A percentile compares a stretch with the other conserved stretches of the same genome.
Evolutionary conservation across 768 basidiomycete species (phyloP).

Genomic region (Pleurotus sapidus): DNA sequence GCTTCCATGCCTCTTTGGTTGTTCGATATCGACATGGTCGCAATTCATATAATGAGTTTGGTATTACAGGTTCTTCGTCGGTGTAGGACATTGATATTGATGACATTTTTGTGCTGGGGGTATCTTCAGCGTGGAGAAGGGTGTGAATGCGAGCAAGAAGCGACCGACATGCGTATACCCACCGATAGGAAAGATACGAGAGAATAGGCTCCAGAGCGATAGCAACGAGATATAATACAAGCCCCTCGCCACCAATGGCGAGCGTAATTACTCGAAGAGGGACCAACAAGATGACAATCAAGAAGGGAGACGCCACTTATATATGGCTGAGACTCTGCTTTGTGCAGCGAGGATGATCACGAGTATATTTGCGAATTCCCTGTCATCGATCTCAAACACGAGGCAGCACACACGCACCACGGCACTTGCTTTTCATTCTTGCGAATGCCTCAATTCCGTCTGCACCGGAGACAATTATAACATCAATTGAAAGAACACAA

Average conservation of each 20-base stretch:
- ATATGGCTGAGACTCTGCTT: conserved; percentile 5
- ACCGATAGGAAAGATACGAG: conserved; percentile 1
- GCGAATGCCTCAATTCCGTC: conserved; percentile 1
- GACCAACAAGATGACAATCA: neutral
- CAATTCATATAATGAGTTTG: conserved; percentile 25
- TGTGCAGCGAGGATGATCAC: conserved; percentile 21
- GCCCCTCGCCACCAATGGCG: neutral
- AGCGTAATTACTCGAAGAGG: neutral
- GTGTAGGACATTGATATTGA: neutral
- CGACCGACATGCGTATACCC: neutral
- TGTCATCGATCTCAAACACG: conserved; percentile 22
- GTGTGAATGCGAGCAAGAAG: neutral
- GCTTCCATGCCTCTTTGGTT: conserved; percentile 43
- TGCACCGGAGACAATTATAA: conserved; percentile 10
- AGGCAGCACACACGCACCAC: conserved; percentile 17
- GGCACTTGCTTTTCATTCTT: no score
- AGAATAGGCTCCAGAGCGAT: neutral
- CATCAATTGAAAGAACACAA: neutral
- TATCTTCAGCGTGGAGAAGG: neutral
- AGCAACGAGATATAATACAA: neutral
- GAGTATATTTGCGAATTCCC: conserved; percentile 17
- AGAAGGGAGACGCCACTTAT: neutral
- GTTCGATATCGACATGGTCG: conserved; percentile 39
- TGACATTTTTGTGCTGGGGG: neutral
- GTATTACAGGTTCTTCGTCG: conserved; percentile 12